Evolutionary conservation across 2,329 filamentous ascomycete species (phyloP), one percentile per base, ranked within the genome.

Genomic region (Furcasterigmium furcatum): DNA sequence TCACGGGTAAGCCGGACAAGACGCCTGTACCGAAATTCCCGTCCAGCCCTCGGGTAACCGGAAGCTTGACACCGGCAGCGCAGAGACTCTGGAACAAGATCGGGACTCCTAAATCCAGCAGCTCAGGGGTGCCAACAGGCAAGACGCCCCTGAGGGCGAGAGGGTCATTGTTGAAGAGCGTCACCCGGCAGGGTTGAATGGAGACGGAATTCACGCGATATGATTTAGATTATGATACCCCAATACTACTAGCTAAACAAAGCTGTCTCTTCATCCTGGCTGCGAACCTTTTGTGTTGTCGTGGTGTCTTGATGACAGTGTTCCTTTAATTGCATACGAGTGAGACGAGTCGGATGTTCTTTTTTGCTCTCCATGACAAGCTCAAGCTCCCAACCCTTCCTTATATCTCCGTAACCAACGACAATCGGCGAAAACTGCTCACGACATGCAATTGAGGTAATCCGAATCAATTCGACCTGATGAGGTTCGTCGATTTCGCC

Each of bases 61-160:
- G 71, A 16, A 70, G 71, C 5, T 66, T 91, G 59, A 92, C 88
- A 19, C 88, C 89, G 4, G 89, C 89, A 13, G 89, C 85, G 3
- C 79, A 84, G 61, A 74, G 82, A 49, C 65, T 90, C 27, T 83
- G 82, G 71, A 82, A 76, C 52, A 82, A 75, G 61, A 80, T 88
- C 49, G 68, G 65, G 6, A 62, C 60, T 38, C 58, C 59, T 29
- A 76, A 72, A 5, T 68, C 74, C 6, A 62, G 60, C 43, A 64
- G 56, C 20, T 52, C 61, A 2, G 57, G 56, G 3, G 55, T 52
- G 38, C 60, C 66, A 3, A 67, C 71, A 47, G 58, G 61, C 2
- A 59, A 64, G 27, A 70, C 68, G 4, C 65, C 68, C 1, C 61
- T 63, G 56, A 65, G 60, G 38, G 61, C 66, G 4, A 58, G 65